Percentiles rank a stretch among this genome's conserved stretches.
Conservation (phyloP, 495 filamentous ascomycete genomes). For the Xylaria intraflava region DNA sequence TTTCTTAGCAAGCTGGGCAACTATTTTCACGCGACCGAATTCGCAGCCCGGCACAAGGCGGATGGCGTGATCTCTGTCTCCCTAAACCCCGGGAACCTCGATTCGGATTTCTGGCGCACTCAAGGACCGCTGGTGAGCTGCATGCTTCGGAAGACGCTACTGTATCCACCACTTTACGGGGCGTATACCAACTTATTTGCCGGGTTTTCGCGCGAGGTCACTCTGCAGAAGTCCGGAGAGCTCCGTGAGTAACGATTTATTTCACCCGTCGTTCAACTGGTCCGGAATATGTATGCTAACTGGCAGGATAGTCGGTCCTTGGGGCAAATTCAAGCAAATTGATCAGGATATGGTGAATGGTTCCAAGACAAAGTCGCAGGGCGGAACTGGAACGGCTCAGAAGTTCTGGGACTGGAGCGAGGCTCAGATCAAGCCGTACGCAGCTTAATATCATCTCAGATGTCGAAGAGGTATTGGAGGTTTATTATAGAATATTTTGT, state of each 20-base stretch:
- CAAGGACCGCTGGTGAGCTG: neutral
- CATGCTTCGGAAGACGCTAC: neutral
- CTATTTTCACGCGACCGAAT: slow-evolving; percentile 13
- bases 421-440: neutral
- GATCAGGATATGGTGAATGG: neutral
- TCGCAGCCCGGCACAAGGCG: slow-evolving; percentile 6
- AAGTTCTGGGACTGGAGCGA: neutral
- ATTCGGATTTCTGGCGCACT: slow-evolving; percentile 20
- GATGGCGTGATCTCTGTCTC: slow-evolving; percentile 18
- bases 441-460: too few relatives aligned
- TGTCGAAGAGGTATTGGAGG: too few relatives aligned
- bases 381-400: neutral
- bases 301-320: slow-evolving; percentile 23
- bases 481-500: too few relatives aligned
- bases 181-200: slow-evolving; percentile 39
- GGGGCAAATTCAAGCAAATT: slow-evolving; percentile 24
- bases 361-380: neutral
- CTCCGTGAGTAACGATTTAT: neutral
- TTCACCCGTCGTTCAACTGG: neutral
- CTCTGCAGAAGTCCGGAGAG: slow-evolving; percentile 10
- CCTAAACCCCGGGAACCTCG: slow-evolving; percentile 38
- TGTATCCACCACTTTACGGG: slow-evolving; percentile 22
- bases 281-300: too few relatives aligned
- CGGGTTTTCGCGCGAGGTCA: slow-evolving; percentile 30
- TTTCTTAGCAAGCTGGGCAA: slow-evolving; percentile 16